Conservation (phyloP, 2,329 filamentous ascomycete genomes). For the Penicillium sp. region DNA sequence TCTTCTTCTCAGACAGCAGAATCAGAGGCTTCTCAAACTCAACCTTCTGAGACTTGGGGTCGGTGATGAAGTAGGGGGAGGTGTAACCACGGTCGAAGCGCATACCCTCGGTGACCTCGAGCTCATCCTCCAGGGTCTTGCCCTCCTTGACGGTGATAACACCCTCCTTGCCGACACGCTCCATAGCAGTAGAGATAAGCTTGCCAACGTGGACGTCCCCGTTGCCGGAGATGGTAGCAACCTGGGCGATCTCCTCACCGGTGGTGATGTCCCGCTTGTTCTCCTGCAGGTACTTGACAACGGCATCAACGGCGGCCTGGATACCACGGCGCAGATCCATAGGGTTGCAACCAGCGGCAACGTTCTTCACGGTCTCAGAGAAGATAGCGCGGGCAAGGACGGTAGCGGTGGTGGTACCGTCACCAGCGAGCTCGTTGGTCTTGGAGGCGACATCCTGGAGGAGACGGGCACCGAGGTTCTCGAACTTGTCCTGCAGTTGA, state of each 20-base stretch:
- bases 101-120: slow-evolving; percentile 99
- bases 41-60: slow-evolving; percentile 97
- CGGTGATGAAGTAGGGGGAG: slow-evolving; percentile 99
- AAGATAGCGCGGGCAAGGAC: slow-evolving; percentile 97
- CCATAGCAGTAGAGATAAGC: slow-evolving; percentile 97
- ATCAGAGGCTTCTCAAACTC: slow-evolving; percentile 99
- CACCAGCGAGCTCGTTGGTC: slow-evolving; percentile 98
- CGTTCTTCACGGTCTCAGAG: slow-evolving; percentile 99
- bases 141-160: slow-evolving; percentile 99
- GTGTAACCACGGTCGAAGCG: slow-evolving; percentile 99
- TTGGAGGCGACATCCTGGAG: slow-evolving; percentile 98
- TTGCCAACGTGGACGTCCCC: slow-evolving; percentile 93
- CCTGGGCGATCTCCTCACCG: slow-evolving; percentile 93
- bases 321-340: slow-evolving; percentile 98
- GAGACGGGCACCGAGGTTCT: slow-evolving; percentile 96
- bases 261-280: slow-evolving; percentile 99
- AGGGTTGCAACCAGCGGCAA: slow-evolving; percentile 98
- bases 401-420: slow-evolving; percentile 96
- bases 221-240: slow-evolving; percentile 97
- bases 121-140: slow-evolving; percentile 96
- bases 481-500: slow-evolving; percentile 95
- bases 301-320: slow-evolving; percentile 91
- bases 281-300: slow-evolving; percentile 88
- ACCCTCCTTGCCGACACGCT: slow-evolving; percentile 99
- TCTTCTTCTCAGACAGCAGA: slow-evolving; percentile 99